phyloP scores from a whole-genome alignment of 2,329 filamentous ascomycete species.

The Colletotrichum tropicicola region DNA sequence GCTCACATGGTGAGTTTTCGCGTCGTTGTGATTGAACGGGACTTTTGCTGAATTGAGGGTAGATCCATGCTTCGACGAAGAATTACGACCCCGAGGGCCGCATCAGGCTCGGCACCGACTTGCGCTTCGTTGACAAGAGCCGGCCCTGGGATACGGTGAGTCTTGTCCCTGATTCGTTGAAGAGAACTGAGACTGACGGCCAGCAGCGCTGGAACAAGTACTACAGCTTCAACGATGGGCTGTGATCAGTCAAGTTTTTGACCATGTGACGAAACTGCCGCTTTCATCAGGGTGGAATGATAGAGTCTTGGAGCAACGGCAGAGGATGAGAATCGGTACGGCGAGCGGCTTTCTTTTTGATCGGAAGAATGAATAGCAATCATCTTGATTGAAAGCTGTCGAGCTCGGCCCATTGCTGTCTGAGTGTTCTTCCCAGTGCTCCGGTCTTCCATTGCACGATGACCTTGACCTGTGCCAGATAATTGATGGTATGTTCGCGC shows the following conservation, averaged over 20 bases:
- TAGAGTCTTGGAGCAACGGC: no score
- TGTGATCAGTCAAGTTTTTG: no score
- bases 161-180: accelerated
- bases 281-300: no score
- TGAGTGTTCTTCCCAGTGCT: slow-evolving; percentile 29
- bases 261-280: no score
- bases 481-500: slow-evolving; percentile 33
- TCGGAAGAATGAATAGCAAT: neutral
- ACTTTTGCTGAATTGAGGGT: neutral
- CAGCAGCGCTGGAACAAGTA: slow-evolving; percentile 12
- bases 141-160: slow-evolving; percentile 57
- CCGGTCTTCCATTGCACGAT: slow-evolving; percentile 25
- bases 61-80: slow-evolving; percentile 62
- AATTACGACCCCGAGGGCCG: slow-evolving; percentile 60
- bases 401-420: slow-evolving; percentile 19
- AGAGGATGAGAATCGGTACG: no score
- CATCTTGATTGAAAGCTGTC: slow-evolving; percentile 21
- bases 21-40: no score
- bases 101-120: slow-evolving; percentile 64
- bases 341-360: neutral
- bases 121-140: slow-evolving; percentile 61
- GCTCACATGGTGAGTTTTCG: slow-evolving; percentile 40
- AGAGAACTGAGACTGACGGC: neutral
- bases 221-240: slow-evolving; percentile 15
- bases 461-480: slow-evolving; percentile 27